Base-by-base conservation (phyloP, 2,329 filamentous ascomycete genomes). In the Herpotrichia juniperi region DNA sequence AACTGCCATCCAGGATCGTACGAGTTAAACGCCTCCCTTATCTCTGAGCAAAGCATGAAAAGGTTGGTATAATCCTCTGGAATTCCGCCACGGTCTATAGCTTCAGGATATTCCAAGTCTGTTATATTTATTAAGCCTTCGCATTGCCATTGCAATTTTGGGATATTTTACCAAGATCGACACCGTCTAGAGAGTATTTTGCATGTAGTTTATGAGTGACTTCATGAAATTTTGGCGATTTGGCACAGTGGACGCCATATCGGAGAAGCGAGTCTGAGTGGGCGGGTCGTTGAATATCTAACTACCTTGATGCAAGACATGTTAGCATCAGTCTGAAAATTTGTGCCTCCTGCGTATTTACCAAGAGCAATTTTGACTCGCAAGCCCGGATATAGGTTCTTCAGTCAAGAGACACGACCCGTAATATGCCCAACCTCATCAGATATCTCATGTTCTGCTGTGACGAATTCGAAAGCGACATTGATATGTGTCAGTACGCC, bases 151-250 rank as follows among this genome's bases (percentile, higher is more conserved):
- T 16, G 22, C 19, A 10, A 21, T n/a, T n/a, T n/a, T n/a, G 19
- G 19, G 12, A 47, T 48, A 55, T 78, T 75, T 19, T 37, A 37
- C 34, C 34, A 21, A 79, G 48, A 44, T 79, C 76, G 1, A 77
- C 62, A 2, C 77, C 78, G 52, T 80, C 75, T 40, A 79, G 76
- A 9, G 62, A 67, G 46, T 78, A 77, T 58, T 68, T 4, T 54
- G 28, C 66, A 80, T 67, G 56, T 79, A 79, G 1, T 31, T 44
- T 0, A 73, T 50, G 0, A 77, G 51, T 2, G 62, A 69, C 1
- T 56, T 46, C 45, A 76, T 66, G 52, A 79, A 80, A 1, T 48
- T 57, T 0, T 46, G 39, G 24, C 62, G 56, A 16, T 61, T 46
- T 14, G 17, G n/a, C 28, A 14, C n/a, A 5, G 21, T 43, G 7